Percentiles rank a stretch among this genome's conserved stretches.
phyloP scores from a whole-genome alignment of 345 rosid genomes.

The Corchorus olitorius region DNA sequence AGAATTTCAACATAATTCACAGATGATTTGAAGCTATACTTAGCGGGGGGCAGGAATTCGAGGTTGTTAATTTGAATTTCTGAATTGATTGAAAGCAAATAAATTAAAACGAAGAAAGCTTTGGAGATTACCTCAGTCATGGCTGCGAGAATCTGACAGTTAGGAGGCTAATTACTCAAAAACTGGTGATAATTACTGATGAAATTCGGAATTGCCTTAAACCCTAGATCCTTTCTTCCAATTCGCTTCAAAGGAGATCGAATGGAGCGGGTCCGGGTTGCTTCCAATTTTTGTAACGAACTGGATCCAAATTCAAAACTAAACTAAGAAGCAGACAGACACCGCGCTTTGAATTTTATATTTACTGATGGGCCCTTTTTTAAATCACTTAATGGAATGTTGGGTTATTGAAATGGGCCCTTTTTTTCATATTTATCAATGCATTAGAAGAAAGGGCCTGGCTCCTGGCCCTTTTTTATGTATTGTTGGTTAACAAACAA shows the following conservation, averaged over 20 bases:
- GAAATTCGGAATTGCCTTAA: conserved; percentile 5
- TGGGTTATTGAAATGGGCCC: background rate
- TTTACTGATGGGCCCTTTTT: too few species aligned
- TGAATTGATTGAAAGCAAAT: background rate
- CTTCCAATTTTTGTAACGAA: background rate
- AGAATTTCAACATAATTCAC: background rate
- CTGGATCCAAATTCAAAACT: background rate
- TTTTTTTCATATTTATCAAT: background rate
- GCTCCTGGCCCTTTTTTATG: too few species aligned
- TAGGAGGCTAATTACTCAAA: conserved; percentile 1
- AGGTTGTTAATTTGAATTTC: background rate
- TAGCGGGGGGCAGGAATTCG: background rate
- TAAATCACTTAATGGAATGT: background rate
- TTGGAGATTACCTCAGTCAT: conserved; percentile 72
- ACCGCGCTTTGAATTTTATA: too few species aligned
- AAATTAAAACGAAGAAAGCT: background rate
- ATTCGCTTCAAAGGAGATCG: background rate
- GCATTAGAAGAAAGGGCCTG: too few species aligned
- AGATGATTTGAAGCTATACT: background rate
- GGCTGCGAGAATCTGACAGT: conserved; percentile 27
- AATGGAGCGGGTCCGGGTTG: conserved; percentile 12
- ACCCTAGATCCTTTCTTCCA: conserved; percentile 26
- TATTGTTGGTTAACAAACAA: too few species aligned
- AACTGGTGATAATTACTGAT: background rate
- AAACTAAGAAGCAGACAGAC: background rate